Conservation (phyloP, 176 grass and related monocot species). For the Eremochloa ophiuroides region DNA sequence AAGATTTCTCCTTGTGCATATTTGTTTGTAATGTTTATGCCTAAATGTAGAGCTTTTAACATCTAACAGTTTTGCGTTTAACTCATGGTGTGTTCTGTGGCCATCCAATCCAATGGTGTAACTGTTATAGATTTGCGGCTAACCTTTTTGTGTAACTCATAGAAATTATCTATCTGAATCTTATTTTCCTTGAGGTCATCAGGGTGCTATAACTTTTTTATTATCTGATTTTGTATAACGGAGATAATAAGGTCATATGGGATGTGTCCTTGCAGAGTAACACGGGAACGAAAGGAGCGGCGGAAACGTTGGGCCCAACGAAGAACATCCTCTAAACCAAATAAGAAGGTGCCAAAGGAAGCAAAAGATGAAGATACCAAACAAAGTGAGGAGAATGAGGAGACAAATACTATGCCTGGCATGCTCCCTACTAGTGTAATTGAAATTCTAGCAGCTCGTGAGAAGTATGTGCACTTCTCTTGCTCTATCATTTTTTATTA, state of each 20-base stretch:
- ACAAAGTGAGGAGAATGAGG: slow-evolving; percentile 19
- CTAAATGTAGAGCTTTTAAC: neutral
- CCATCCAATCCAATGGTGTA: neutral
- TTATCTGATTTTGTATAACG: neutral
- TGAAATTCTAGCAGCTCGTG: slow-evolving; percentile 80
- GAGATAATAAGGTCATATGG: neutral
- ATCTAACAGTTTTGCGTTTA: neutral
- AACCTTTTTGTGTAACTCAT: neutral
- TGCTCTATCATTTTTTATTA: slow-evolving; percentile 1
- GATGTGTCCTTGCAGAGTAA: slow-evolving; percentile 20
- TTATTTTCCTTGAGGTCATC: neutral
- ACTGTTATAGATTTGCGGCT: neutral
- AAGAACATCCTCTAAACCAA: slow-evolving; percentile 37
- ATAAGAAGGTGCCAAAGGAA: neutral
- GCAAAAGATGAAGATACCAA: slow-evolving; percentile 28
- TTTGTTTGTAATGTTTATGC: neutral
- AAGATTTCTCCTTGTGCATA: neutral
- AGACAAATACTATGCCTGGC: slow-evolving; percentile 37
- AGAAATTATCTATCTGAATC: neutral
- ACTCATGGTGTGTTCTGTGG: neutral
- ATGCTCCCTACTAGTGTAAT: slow-evolving; percentile 82
- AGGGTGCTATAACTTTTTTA: neutral
- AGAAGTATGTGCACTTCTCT: slow-evolving; percentile 64
- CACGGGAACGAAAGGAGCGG: slow-evolving; percentile 33
- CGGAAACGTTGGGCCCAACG: slow-evolving; percentile 48